Conservation (phyloP, 345 rosid species). For the Mercurialis annua region DNA sequence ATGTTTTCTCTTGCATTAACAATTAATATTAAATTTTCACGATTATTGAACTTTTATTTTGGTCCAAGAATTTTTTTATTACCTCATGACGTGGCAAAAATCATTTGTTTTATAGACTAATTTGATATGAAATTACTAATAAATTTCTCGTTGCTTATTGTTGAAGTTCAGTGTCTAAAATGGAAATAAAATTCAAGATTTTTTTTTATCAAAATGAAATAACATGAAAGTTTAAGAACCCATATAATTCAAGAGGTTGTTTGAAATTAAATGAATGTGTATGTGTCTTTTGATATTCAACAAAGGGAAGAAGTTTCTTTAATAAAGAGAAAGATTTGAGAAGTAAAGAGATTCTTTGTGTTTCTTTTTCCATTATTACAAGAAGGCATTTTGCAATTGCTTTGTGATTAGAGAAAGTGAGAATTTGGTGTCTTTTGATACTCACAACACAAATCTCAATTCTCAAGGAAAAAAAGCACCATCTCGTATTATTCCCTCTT, state of each 20-base stretch:
- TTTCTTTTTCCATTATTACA: constrained; percentile 21
- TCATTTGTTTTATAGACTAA: too few species aligned
- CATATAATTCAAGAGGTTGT: too few species aligned
- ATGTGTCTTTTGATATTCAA: constrained; percentile 14
- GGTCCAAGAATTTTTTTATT: too few species aligned
- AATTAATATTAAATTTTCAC: too few species aligned
- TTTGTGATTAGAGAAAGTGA: constrained; percentile 43
- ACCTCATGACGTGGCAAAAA: too few species aligned
- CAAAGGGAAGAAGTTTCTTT: constrained; percentile 19
- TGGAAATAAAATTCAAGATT: neutral
- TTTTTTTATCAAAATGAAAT: neutral
- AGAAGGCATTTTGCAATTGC: constrained; percentile 26
- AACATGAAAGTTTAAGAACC: too few species aligned
- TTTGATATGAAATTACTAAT: too few species aligned
- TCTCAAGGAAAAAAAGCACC: neutral
- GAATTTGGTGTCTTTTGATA: constrained; percentile 34
- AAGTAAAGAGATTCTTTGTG: constrained; percentile 31
- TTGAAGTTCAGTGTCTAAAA: too few species aligned
- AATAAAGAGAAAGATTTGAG: constrained; percentile 21
- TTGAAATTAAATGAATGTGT: too few species aligned
- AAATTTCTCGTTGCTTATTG: too few species aligned
- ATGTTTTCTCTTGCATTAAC: too few species aligned
- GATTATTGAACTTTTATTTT: too few species aligned
- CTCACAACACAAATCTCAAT: neutral
- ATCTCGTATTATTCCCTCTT: neutral